These are phyloP conservation scores for Colletotrichum gloeosporioides DNA, from an alignment of 2,329 filamentous ascomycete species.

Conservation along the genomic window DNA sequence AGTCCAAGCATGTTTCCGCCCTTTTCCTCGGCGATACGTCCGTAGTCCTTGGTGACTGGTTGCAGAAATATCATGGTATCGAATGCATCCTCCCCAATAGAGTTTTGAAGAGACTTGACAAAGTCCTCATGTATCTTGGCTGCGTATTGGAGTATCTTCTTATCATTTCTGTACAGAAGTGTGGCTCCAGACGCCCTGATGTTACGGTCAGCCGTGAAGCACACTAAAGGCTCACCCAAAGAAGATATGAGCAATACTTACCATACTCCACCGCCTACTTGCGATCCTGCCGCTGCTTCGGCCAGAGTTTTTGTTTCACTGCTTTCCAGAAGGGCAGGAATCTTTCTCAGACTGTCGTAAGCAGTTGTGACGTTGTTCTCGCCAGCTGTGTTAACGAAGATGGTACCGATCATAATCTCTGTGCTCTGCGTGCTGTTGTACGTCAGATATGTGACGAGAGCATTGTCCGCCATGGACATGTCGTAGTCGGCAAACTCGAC, in stretches of 20 bases:
- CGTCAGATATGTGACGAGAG: neutral
- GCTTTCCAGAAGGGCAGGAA: neutral
- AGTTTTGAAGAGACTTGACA: conserved; percentile 16
- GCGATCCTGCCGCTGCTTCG: neutral
- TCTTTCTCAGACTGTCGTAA: neutral
- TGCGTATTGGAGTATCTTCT: conserved; percentile 28
- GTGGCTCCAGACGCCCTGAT: conserved; percentile 29
- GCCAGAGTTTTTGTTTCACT: neutral
- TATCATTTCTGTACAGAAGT: neutral
- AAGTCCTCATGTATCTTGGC: conserved; percentile 27
- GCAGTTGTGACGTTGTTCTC: neutral
- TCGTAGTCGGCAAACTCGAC: conserved; percentile 29
- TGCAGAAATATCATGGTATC: conserved; percentile 37
- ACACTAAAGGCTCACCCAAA: neutral
- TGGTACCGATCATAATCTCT: conserved; percentile 13
- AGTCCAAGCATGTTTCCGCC: conserved; percentile 48
- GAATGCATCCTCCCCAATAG: conserved; percentile 8
- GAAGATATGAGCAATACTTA: neutral
- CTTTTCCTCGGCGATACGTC: conserved; percentile 32
- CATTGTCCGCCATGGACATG: neutral
- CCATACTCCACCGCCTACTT: neutral
- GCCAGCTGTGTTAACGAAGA: conserved; percentile 24
- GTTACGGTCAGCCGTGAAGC: neutral
- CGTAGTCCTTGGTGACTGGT: conserved; percentile 38
- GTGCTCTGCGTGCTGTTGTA: neutral